Evolutionary conservation across 768 basidiomycete genomes (phyloP).

Genomic region (Amanita muscaria): DNA sequence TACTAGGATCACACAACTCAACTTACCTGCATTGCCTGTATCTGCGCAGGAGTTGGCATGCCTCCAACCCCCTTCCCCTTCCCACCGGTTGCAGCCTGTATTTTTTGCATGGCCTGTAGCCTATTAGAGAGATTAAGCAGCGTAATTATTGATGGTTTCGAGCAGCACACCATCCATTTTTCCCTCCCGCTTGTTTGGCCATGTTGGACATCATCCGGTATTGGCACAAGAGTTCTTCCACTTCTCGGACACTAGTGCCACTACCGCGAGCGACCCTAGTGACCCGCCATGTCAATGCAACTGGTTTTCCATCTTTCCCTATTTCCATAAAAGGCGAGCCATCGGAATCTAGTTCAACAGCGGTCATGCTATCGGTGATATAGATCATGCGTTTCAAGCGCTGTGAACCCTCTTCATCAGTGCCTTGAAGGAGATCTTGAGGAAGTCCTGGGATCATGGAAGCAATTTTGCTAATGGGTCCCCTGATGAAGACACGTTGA

Average conservation of each 20-base stretch:
- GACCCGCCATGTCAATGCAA: constrained; percentile 85
- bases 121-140: constrained; percentile 23
- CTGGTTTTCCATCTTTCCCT: constrained; percentile 76
- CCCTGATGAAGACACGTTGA: constrained; percentile 43
- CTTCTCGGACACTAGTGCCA: constrained; percentile 91
- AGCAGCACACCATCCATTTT: constrained; percentile 88
- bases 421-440: constrained; percentile 82
- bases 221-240: constrained; percentile 95
- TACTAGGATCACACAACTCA: constrained; percentile 20
- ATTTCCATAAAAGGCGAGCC: constrained; percentile 83
- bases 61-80: constrained; percentile 82
- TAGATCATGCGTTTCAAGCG: constrained; percentile 98
- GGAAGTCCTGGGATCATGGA: constrained; percentile 98
- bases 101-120: constrained; percentile 86
- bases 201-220: constrained; percentile 99
- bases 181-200: constrained; percentile 96
- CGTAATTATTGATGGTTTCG: too few relatives aligned
- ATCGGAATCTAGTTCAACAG: constrained; percentile 89
- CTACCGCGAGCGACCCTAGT: constrained; percentile 86
- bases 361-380: constrained; percentile 97
- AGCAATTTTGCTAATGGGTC: constrained; percentile 97
- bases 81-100: constrained; percentile 81
- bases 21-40: constrained; percentile 83
- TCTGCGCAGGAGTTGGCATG: constrained; percentile 88
- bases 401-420: constrained; percentile 84